Percentiles rank a stretch among this genome's conserved stretches.
Evolutionary conservation across 352 stramenopile species (phyloP).

Genomic region (Globisporangium rhizosaccharum): DNA sequence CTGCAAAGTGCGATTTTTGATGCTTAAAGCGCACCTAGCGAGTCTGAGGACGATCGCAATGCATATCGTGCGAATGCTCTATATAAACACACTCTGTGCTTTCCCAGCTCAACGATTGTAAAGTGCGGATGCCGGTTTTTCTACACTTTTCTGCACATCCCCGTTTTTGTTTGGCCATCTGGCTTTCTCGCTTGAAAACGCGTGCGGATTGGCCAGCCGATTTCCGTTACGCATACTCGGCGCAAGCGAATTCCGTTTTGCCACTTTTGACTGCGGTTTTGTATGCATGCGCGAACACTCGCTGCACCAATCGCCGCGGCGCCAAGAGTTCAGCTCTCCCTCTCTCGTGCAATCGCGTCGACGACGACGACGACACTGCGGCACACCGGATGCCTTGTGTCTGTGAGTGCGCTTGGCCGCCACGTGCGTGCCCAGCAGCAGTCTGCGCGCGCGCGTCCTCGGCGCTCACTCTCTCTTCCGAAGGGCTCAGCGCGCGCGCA

Average conservation of each 20-base stretch:
- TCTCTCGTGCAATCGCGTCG: background rate
- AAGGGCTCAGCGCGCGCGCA: conserved; percentile 12
- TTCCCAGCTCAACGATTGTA: background rate
- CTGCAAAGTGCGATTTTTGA: no score
- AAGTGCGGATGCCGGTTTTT: background rate
- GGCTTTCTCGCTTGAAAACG: conserved; percentile 2
- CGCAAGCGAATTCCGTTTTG: background rate
- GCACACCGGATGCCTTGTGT: no score
- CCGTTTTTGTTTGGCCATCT: conserved; percentile 1
- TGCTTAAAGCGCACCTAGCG: no score
- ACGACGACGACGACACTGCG: no score
- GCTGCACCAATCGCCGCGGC: background rate
- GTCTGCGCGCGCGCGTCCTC: background rate
- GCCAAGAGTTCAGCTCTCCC: background rate
- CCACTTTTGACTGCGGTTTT: background rate
- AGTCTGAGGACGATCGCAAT: no score
- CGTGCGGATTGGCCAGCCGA: background rate
- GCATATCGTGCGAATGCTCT: no score
- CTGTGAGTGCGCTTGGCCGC: background rate
- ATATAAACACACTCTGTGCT: no score
- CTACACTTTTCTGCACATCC: background rate
- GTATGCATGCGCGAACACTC: background rate
- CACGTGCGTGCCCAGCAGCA: background rate
- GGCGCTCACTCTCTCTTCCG: conserved; percentile 17
- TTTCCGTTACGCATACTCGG: background rate